Base-by-base conservation (phyloP, 768 basidiomycete genomes). In the Leccinum pellstonianum region DNA sequence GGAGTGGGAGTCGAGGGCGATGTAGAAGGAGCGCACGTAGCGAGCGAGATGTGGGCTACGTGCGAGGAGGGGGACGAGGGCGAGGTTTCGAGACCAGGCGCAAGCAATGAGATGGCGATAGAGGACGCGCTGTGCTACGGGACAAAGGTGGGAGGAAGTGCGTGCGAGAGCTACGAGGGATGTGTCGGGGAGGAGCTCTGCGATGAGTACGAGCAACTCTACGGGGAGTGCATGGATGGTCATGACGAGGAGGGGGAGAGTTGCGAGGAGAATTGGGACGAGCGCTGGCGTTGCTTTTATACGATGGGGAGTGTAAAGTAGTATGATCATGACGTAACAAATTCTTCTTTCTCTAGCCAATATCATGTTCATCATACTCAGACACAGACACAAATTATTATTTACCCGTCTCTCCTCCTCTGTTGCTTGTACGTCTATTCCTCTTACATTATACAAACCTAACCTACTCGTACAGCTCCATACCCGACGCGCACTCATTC, bases 201-300 rank as follows among this genome's bases (percentile, higher is more conserved):
- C 73, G 70, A 90, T 72, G 70, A 72, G 68, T 75, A 85, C 82
- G 64, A 88, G 66, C 66, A 91, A 83, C 66, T 92, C 90, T 49
- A 73, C 62, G 54, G 90, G 89, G 52, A 90, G 77, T 35, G 61
- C 64, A 49, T 73, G 62, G 62, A 83, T 68, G 63, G 78, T 76
- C 83, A 84, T 82, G 35, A 2, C 21, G 48, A 15, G 5, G 48
- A 23, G 48, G 27, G 48, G 23, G 48, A 47, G 46, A 47, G n/a
- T 43, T n/a, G 4, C 41, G 41, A 43, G n/a, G 41, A 43, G 41
- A n/a, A 41, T 17, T 41, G 4, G 46, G 19, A 21, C n/a, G 48
- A 49, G 48, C 23, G 48, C 21, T 10, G 23, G 17, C 6, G 10
- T 54, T 41, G 61, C 64, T 64, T 47, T 51, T 47, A 43, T 33